phyloP scores from a whole-genome alignment of 176 grass and related monocot species.

The Rhipidocladum racemiflorum region DNA sequence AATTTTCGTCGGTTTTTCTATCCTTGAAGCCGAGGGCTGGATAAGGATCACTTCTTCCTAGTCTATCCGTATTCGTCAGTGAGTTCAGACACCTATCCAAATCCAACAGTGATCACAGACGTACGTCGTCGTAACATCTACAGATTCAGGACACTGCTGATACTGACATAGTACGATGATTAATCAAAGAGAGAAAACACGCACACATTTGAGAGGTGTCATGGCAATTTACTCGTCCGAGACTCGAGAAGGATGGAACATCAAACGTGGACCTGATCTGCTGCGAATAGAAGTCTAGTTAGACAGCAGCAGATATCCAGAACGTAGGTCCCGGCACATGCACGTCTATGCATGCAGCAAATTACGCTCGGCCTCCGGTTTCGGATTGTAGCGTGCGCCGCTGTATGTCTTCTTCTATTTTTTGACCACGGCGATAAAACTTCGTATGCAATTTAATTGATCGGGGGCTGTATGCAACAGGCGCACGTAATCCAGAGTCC shows the following conservation, averaged over 20 bases:
- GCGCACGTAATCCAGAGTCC: not conserved
- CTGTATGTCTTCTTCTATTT: not conserved
- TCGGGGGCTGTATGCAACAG: not conserved
- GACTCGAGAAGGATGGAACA: not conserved
- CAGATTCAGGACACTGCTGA: no score
- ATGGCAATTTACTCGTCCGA: conserved; percentile 3
- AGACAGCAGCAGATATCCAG: not conserved
- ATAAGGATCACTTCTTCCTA: no score
- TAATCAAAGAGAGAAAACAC: not conserved
- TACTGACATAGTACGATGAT: not conserved
- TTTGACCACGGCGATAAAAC: not conserved
- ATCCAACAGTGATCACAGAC: not conserved
- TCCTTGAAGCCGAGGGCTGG: no score
- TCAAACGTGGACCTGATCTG: not conserved
- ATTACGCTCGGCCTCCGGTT: not conserved
- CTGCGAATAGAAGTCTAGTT: not conserved
- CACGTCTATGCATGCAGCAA: no score
- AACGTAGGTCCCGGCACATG: not conserved
- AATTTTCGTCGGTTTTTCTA: no score
- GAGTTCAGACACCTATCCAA: not conserved
- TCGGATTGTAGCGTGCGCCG: not conserved
- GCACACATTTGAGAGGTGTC: not conserved
- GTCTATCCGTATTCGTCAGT: no score
- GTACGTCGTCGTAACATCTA: not conserved
- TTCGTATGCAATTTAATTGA: not conserved